phyloP scores from a whole-genome alignment of 2,329 filamentous ascomycete genomes.

The Dactylellina cionopaga region DNA sequence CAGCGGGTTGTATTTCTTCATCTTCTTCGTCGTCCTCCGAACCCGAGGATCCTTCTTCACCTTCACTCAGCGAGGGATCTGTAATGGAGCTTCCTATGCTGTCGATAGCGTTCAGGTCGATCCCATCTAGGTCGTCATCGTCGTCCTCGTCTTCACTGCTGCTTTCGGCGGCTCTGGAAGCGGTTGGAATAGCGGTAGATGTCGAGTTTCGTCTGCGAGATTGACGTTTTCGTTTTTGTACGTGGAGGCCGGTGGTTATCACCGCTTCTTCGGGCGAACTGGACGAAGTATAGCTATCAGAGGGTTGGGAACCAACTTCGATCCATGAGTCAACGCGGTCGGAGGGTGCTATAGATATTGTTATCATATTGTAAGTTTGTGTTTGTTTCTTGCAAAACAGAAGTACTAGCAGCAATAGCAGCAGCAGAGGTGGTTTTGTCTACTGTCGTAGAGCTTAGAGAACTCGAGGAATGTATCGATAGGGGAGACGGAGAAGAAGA shows the following conservation, averaged over 20 bases:
- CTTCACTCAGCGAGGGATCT: slow-evolving; percentile 47
- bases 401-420: too few relatives aligned
- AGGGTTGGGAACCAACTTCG: slow-evolving; percentile 90
- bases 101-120: slow-evolving; percentile 41
- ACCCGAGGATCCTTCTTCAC: slow-evolving; percentile 36
- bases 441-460: too few relatives aligned
- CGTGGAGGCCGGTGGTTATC: slow-evolving; percentile 79
- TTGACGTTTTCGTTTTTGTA: slow-evolving; percentile 42
- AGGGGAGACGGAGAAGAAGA: not conserved
- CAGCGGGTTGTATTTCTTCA: slow-evolving; percentile 38
- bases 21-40: slow-evolving; percentile 40
- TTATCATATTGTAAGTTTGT: slow-evolving; percentile 50
- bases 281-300: slow-evolving; percentile 66
- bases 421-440: too few relatives aligned
- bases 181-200: slow-evolving; percentile 39
- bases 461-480: too few relatives aligned
- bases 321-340: slow-evolving; percentile 81
- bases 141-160: slow-evolving; percentile 47
- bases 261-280: slow-evolving; percentile 80
- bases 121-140: slow-evolving; percentile 48
- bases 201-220: slow-evolving; percentile 40
- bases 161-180: slow-evolving; percentile 37
- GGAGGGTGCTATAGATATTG: slow-evolving; percentile 45
- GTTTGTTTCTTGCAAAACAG: not conserved
- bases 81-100: slow-evolving; percentile 50